phyloP scores from a whole-genome alignment of 768 basidiomycete genomes.

The Tulasnella sp. region DNA sequence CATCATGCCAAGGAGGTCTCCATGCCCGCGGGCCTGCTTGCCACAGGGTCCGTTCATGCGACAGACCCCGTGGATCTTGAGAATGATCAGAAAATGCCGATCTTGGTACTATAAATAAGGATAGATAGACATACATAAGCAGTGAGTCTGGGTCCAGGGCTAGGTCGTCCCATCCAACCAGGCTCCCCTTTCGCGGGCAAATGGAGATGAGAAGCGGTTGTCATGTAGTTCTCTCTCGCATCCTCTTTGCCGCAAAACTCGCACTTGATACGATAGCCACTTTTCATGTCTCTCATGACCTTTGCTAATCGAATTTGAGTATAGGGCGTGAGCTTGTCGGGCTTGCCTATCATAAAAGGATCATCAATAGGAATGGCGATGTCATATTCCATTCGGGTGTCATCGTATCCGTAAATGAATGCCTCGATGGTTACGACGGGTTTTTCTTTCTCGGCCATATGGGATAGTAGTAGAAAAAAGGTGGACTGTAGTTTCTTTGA shows the following conservation, averaged over 20 bases:
- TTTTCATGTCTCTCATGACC: background rate
- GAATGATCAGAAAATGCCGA: background rate
- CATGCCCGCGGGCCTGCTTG: background rate
- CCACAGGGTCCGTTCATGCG: background rate
- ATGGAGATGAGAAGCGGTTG: background rate
- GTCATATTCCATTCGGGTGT: background rate
- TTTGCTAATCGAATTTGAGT: background rate
- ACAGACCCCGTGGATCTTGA: background rate
- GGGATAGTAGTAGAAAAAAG: background rate
- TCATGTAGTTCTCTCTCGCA: constrained; percentile 4
- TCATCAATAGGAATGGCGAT: background rate
- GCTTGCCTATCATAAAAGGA: background rate
- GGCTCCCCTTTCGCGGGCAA: constrained; percentile 1
- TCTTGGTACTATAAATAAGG: background rate
- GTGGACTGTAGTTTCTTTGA: background rate
- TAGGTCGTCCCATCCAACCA: constrained; percentile 1
- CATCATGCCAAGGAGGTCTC: background rate
- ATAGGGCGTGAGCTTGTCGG: background rate
- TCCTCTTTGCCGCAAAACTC: background rate
- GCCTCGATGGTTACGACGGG: background rate
- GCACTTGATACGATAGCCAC: background rate
- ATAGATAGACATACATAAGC: background rate
- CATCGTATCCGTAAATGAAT: background rate
- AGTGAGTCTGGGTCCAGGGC: background rate
- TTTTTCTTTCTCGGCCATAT: background rate